These are phyloP conservation scores for Thielaviopsis musarum DNA, from an alignment of 2,329 filamentous ascomycete species.

Conservation along the genomic window DNA sequence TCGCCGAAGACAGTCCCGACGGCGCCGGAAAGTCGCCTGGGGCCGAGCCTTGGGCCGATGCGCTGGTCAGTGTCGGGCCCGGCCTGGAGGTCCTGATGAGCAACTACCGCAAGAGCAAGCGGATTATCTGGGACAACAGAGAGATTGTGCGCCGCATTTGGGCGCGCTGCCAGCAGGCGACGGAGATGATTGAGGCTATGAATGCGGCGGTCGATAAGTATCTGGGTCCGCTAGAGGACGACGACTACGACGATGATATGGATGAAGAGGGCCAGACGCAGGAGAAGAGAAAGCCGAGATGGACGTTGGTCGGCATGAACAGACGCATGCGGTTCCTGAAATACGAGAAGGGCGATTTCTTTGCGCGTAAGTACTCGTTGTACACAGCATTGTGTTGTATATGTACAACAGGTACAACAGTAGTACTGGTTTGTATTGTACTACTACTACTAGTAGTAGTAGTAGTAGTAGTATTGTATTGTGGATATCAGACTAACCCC, in stretches of 20 bases:
- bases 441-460: too few species aligned
- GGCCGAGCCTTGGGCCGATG: conserved; percentile 42
- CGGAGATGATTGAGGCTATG: conserved; percentile 26
- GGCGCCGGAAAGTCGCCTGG: conserved; percentile 3
- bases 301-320: conserved; percentile 41
- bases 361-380: conserved; percentile 29
- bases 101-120: conserved; percentile 50
- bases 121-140: conserved; percentile 57
- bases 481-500: background rate
- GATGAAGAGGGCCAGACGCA: background rate
- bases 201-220: conserved; percentile 15
- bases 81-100: conserved; percentile 39
- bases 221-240: background rate
- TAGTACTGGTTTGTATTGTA: too few species aligned
- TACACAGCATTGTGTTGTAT: too few species aligned
- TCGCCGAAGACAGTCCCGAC: conserved; percentile 31
- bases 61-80: conserved; percentile 48
- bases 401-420: too few species aligned
- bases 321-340: conserved; percentile 59
- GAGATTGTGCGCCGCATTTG: conserved; percentile 47
- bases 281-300: conserved; percentile 16
- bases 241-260: background rate
- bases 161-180: conserved; percentile 32
- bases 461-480: too few species aligned
- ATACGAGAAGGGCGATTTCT: conserved; percentile 57